Base-by-base conservation (phyloP, 768 basidiomycete species). In the Psilocybe cyanescens region DNA sequence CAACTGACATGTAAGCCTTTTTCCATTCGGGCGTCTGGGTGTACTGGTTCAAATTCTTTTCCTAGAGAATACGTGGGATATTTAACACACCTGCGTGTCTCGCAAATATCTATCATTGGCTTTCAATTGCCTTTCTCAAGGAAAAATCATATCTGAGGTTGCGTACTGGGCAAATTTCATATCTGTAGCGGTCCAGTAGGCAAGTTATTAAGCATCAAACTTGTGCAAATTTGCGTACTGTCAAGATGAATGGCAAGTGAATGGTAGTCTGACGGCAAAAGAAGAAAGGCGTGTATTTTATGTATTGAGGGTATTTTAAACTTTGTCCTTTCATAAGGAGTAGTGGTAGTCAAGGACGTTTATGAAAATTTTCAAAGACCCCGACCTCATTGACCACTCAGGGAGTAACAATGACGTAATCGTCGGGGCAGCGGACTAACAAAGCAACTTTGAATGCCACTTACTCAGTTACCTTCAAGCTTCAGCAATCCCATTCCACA, bases 1-100 rank as follows among this genome's bases (percentile, higher is more conserved):
- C 16, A 11, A 53, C 66, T 30, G 48, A 72, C 88, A 89, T 88
- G 69, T 90, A 88, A 2, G 85, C 86, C 65, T 78, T 83, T 65
- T 86, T 86, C 88, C 88, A 93, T 74, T 92, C 91, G 1, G 89
- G 86, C 31, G 83, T 86, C 91, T 92, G 24, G 29, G 46, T 24
- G 24, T 51, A 46, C 62, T 35, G 65, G 29, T n/a, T 19, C 17
- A 8, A 30, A 1, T 24, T 64, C 50, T 56, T 31, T 35, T 59
- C 19, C 31, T 37, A 41, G 30, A 41, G 28, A 33, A 39, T 24
- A 24, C 11, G 56, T 31, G 6, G 28, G 7, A 33, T n/a, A 33
- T 54, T 51, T 39, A 8, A 52, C 9, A 28, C 49, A 85, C 90
- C 79, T 89, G 88, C 1, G 85, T 86, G 68, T 91, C 88, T 65